phyloP scores from a whole-genome alignment of 768 basidiomycete species.

The Mrakia frigida region DNA sequence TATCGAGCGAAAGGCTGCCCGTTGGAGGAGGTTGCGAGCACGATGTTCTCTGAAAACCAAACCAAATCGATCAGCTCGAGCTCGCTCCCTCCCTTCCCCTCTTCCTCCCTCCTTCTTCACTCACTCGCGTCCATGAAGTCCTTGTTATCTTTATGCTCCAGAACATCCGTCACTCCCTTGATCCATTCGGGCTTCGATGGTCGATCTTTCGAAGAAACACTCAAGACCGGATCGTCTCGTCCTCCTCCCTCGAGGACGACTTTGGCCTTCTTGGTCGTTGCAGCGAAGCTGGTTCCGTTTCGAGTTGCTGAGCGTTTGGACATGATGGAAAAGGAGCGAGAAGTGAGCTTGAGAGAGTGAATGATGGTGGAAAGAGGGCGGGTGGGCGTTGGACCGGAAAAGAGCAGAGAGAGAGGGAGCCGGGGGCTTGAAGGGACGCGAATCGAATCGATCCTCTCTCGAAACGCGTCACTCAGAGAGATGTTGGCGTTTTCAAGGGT shows the following conservation, averaged over 20 bases:
- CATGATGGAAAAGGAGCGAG: no score
- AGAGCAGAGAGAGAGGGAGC: no score
- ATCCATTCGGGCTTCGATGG: not conserved
- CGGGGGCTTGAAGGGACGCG: no score
- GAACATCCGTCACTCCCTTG: not conserved
- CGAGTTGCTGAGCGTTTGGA: no score
- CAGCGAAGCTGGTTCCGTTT: no score
- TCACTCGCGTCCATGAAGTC: conserved; percentile 10
- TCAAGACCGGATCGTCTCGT: not conserved
- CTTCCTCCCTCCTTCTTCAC: not conserved
- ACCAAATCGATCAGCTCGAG: not conserved
- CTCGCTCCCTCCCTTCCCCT: not conserved
- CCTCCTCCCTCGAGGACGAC: not conserved
- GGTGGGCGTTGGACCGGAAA: no score
- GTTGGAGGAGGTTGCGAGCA: conserved; percentile 1
- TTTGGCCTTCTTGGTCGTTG: not conserved
- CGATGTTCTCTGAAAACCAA: conserved; percentile 15
- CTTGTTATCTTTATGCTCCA: conserved; percentile 14
- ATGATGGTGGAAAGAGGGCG: no score
- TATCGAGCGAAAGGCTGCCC: conserved; percentile 10
- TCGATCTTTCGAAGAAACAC: not conserved
- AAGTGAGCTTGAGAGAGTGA: no score
- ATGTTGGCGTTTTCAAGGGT: no score
- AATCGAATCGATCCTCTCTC: no score
- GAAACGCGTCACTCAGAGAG: no score